A percentile compares a stretch with the other conserved stretches of the same genome.
These are phyloP conservation scores for Tolypocladium amazonense DNA, from an alignment of 2,329 filamentous ascomycete genomes.

Conservation along the genomic window DNA sequence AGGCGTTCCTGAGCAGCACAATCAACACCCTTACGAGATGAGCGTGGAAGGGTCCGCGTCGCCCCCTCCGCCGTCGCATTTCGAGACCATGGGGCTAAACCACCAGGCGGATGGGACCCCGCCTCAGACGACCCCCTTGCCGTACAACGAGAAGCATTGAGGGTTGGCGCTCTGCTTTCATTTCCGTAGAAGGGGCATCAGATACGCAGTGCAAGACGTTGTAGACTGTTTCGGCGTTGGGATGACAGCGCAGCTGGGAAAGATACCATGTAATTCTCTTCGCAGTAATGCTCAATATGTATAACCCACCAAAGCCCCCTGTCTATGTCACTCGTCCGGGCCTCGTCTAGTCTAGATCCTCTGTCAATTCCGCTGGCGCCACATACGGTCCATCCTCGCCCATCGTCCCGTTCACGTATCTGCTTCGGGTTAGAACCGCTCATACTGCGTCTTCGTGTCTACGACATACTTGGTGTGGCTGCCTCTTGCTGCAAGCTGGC, in stretches of 20 bases:
- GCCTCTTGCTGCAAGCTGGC: slow-evolving; percentile 49
- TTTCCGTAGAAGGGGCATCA: background rate
- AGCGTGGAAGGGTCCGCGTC: background rate
- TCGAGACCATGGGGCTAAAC: slow-evolving; percentile 18
- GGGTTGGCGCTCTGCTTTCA: background rate
- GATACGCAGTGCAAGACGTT: background rate
- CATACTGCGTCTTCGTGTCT: background rate
- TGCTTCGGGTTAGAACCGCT: slow-evolving; percentile 11
- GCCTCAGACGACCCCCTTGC: slow-evolving; percentile 7
- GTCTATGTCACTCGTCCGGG: background rate
- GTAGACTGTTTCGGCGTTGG: background rate
- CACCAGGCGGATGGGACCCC: slow-evolving; percentile 19
- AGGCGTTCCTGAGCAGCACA: background rate
- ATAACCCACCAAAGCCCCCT: background rate
- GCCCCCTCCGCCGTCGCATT: slow-evolving; percentile 13
- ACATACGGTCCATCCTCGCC: slow-evolving; percentile 25
- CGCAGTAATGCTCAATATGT: background rate
- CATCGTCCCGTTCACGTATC: slow-evolving; percentile 31
- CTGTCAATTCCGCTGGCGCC: slow-evolving; percentile 21
- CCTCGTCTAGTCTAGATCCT: slow-evolving; percentile 20
- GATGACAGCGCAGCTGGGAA: background rate
- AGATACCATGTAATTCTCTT: background rate
- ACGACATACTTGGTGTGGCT: slow-evolving; percentile 53
- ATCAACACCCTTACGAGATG: background rate
- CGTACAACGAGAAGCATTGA: slow-evolving; percentile 13